Base-by-base conservation (phyloP, 1,139 yeast genomes). In the Lodderomyces elongisporus region DNA sequence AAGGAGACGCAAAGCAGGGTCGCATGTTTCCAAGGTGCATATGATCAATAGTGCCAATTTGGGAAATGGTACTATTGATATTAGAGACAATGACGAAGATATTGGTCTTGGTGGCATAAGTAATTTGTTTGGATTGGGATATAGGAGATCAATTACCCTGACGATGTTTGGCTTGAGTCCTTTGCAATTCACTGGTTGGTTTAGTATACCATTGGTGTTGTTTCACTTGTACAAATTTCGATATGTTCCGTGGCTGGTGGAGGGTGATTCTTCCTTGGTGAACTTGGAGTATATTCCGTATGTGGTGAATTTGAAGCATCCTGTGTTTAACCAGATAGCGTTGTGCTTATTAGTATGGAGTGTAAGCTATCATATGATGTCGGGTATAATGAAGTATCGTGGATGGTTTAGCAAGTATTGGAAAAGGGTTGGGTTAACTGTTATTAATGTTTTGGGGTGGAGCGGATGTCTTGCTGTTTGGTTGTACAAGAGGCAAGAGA, bases 261-360 rank as follows among this genome's bases (percentile, higher is more conserved):
- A 80, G 38, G 91, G 87, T 1, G 93, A 82, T 51, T 71, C 81
- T 6, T 68, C 82, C 1, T 58, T 75, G 38, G 55, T 84, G 18
- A 67, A 64, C 24, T 56, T 84, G 31, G 71, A 72, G 14, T 83
- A 67, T 47, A 62, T 82, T 9, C 48, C 76, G 3, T 71, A 68
- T 48, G 60, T 69, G 8, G 51, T 74, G 25, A 46, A 52, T 34
- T 43, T 47, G 17, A 42, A 45, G 28, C 58, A 57, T 6, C 52
- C 49, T 8, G 18, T 23, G 3, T 17, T 53, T 17, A 63, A 65
- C 37, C 40, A 40, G 25, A 22, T 39, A 3, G 44, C 48, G 5
- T 34, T 65, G 14, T 32, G 41, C 6, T 40, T 44, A 14, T 40
- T 65, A 25, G 44, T 58, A 7, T 50, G 55, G 50, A 41, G 47